Evolutionary conservation across 176 grass and related monocot genomes (phyloP), one percentile per base, ranked within the genome.

Genomic region (Tuctoria greenei): DNA sequence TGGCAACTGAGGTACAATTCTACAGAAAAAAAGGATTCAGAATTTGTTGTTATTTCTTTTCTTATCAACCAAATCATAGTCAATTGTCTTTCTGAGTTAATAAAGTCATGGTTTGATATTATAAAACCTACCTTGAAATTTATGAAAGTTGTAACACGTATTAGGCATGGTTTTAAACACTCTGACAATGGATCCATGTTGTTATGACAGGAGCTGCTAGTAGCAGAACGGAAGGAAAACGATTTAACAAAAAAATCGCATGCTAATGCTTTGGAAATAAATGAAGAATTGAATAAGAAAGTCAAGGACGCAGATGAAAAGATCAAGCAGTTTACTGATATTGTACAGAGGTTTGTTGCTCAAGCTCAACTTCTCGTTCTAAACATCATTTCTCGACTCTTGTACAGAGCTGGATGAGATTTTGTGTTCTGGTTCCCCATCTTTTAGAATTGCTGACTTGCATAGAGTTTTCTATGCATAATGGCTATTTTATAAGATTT

Each of bases 221-320:
- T 81, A 69, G 77, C 77, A 74, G 81, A 87, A 72, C 71, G 11
- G 63, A 76, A 90, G 64, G 78, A 86, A 74, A 77, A 74, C 63
- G 84, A 87, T 67, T 51, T 67, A 76, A 75, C 59, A 20, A 93
- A 87, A 72, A 90, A 82, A 54, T 81, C 67, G 67, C 78, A 85
- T 82, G 47, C 49, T 59, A 38, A 55, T 79, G 61, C 87, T 67
- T 81, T 87, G 76, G 87, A 85, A 72, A 85, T 13, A 45, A 93
- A 82, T 61, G 85, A 87, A 72, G 91, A 88, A 40, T 82, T 90
- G 9, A 79, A 75, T 71, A 84, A 71, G 64, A 85, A 79, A 93
- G 62, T 83, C 64, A 75, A 87, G 58, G 68, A 82, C 69, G 69
- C 75, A 74, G 81, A 87, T 49, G 84, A 85, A 72, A 78, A 80